These are phyloP conservation scores for Pichia phayaonensis DNA, from an alignment of 805 yeast species.

Conservation along the genomic window DNA sequence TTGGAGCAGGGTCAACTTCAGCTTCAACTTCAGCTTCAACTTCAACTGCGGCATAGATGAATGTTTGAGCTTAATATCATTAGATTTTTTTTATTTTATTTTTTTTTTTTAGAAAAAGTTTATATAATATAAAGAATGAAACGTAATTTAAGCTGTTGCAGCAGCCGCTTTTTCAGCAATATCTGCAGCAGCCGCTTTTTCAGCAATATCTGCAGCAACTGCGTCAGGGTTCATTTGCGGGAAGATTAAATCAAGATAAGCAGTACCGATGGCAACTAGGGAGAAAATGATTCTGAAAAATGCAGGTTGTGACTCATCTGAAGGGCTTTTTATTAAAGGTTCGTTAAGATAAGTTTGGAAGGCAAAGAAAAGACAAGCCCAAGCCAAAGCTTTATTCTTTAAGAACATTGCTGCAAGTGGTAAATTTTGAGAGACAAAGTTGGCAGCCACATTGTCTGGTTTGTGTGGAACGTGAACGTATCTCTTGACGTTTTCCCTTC, in stretches of 20 bases:
- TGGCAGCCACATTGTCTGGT: constrained; percentile 38
- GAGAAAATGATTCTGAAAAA: constrained; percentile 40
- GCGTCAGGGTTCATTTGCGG: constrained; percentile 29
- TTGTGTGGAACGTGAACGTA: constrained; percentile 43
- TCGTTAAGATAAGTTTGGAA: constrained; percentile 41
- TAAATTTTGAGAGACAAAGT: constrained; percentile 42
- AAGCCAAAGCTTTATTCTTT: constrained; percentile 46
- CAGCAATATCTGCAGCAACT: constrained; percentile 20
- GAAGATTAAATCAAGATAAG: constrained; percentile 45
- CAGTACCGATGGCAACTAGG: constrained; percentile 37
- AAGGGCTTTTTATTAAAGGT: constrained; percentile 24
- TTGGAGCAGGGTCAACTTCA: neutral
- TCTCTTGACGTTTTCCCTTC: constrained; percentile 23
- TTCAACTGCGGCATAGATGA: no score
- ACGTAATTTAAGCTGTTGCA: neutral
- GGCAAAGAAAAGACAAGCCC: constrained; percentile 47
- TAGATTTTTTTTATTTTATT: neutral
- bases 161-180: constrained; percentile 16
- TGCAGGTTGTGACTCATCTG: constrained; percentile 37
- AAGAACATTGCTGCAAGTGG: constrained; percentile 62
- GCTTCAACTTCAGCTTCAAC: neutral
- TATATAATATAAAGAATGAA: neutral
- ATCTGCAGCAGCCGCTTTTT: constrained; percentile 16
- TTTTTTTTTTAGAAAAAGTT: neutral
- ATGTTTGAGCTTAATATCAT: no score